phyloP scores from a whole-genome alignment of 1,284 basidiomycete species.

The Thelephora terrestris region DNA sequence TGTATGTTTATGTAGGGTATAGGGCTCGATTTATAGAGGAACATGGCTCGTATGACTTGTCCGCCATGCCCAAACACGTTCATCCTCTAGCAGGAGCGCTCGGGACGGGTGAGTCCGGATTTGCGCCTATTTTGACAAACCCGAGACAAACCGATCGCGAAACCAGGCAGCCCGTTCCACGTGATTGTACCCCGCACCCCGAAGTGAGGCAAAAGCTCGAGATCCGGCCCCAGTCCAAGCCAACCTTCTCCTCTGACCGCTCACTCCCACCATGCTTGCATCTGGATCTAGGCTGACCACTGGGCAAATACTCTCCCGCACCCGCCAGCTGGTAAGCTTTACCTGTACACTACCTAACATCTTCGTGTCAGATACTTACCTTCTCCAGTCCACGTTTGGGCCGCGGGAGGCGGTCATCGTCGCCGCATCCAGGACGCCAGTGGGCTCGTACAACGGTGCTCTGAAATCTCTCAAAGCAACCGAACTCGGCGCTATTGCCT shows the following conservation, averaged over 20 bases:
- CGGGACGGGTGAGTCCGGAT: too few species aligned
- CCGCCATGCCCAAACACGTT: too few species aligned
- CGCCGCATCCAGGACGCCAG: constrained; percentile 88
- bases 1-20: too few species aligned
- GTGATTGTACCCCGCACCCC: too few species aligned
- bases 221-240: too few species aligned
- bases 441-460: constrained; percentile 86
- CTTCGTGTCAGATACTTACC: not conserved
- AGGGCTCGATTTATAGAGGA: too few species aligned
- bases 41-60: too few species aligned
- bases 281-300: not conserved
- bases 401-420: constrained; percentile 88
- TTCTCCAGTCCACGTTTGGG: constrained; percentile 23
- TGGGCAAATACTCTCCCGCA: not conserved
- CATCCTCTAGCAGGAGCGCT: too few species aligned
- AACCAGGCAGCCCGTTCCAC: too few species aligned
- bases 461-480: constrained; percentile 87
- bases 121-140: too few species aligned
- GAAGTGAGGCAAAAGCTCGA: too few species aligned
- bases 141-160: too few species aligned
- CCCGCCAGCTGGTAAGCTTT: not conserved
- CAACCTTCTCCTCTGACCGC: not conserved
- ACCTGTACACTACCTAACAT: not conserved
- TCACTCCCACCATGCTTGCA: not conserved
- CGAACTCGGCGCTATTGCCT: constrained; percentile 81